phyloP scores from a whole-genome alignment of 192 early-diverging fungal genomes.

The Coemansia sp. region DNA sequence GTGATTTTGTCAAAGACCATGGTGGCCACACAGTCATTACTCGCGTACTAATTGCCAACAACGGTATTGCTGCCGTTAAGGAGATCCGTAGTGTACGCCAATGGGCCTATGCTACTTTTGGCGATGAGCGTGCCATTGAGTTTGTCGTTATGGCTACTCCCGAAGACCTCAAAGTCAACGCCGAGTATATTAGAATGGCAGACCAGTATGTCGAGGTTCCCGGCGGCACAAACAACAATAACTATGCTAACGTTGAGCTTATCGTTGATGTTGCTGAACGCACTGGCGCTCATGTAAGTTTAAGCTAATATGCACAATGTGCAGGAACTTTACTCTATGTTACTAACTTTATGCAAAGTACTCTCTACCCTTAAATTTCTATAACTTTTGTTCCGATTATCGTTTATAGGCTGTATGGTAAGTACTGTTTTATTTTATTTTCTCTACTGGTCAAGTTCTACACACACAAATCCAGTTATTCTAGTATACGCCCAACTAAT shows the following conservation, averaged over 20 bases:
- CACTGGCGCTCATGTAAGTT: constrained; percentile 78
- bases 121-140: constrained; percentile 91
- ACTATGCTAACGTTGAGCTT: constrained; percentile 98
- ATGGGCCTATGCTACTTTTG: constrained; percentile 99
- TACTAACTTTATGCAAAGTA: neutral
- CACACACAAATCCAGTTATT: neutral
- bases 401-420: constrained; percentile 38
- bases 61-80: constrained; percentile 99
- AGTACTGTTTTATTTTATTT: constrained; percentile 10
- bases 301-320: neutral
- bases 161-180: constrained; percentile 96
- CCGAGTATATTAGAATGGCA: constrained; percentile 99
- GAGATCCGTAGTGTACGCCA: constrained; percentile 97
- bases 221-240: constrained; percentile 97
- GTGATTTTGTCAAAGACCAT: constrained; percentile 76
- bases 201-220: constrained; percentile 99
- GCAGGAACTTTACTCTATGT: neutral
- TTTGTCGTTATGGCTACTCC: constrained; percentile 99
- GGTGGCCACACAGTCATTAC: constrained; percentile 88
- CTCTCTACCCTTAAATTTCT: neutral
- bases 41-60: constrained; percentile 97
- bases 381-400: neutral
- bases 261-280: constrained; percentile 98
- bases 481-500: neutral
- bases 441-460: neutral